Evolutionary conservation across 371 early-diverging fungal genomes (phyloP), one percentile per base, ranked within the genome.

Genomic region (Rhizopus stolonifer): DNA sequence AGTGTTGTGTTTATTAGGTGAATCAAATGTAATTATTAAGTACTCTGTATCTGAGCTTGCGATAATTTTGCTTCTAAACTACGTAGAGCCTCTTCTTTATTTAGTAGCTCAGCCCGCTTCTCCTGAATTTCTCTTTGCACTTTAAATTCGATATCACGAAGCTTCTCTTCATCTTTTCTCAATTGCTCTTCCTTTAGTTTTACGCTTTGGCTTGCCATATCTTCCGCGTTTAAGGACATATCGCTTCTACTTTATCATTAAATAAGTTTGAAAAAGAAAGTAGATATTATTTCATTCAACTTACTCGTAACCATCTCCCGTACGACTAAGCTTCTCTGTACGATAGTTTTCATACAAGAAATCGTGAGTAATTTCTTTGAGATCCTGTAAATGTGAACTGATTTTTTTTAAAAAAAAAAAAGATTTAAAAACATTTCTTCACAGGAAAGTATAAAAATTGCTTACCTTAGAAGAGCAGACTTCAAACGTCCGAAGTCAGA

Each of bases 401-500:
- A n/a, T n/a, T n/a, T n/a, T 29, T 29, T 29, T 29, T 4, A 10
- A 29, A 4, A 29, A 7, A 36, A 36, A 4, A 36, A 36, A 8
- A 36, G 5, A 36, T 14, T 15, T n/a, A 36, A n/a, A 2, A 8
- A 4, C 36, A 5, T 4, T 29, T 29, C 6, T 29, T 29, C n/a
- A n/a, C n/a, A 29, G 10, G 10, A 29, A 29, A 29, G 14, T 15
- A 11, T 36, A n/a, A 36, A 11, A 36, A 15, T 5, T 1, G 5
- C 4, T 36, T 75, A 85, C 85, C 80, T 84, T 40, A 95, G 79
- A 52, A 97, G 70, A 54, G 94, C 92, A 62, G 90, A 94, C 59
- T 96, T 85, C 48, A 99, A 84, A 56, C 92, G 88, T 17, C 89
- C 92, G 73, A 99, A 99, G 66, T 99, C 99, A 64, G 94, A 97